phyloP scores from a whole-genome alignment of 2,329 filamentous ascomycete genomes.

The Diaporthe citrichinensis region DNA sequence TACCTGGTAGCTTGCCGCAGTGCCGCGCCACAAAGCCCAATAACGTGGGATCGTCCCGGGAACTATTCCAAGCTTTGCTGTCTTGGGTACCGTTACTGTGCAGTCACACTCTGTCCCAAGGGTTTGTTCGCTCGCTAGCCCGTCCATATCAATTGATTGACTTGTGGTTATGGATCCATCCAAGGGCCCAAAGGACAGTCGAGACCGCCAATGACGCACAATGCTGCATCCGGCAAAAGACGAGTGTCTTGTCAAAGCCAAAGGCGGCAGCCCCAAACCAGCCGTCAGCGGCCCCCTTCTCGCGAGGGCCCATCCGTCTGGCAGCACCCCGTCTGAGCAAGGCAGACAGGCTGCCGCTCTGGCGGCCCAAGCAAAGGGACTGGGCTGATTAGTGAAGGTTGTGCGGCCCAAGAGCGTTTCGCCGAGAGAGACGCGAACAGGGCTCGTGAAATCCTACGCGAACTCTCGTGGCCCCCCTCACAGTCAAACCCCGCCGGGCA shows the following conservation, averaged over 20 bases:
- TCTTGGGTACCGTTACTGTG: neutral
- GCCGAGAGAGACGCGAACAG: neutral
- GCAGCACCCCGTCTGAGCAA: neutral
- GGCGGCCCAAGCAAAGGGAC: constrained; percentile 21
- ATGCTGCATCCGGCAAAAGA: constrained; percentile 33
- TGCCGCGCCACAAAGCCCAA: constrained; percentile 23
- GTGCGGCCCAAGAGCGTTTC: constrained; percentile 12
- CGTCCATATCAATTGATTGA: neutral
- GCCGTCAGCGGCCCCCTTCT: constrained; percentile 9
- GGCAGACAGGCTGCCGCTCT: constrained; percentile 5
- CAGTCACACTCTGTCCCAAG: neutral
- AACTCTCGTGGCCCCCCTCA: neutral
- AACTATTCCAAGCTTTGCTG: constrained; percentile 20
- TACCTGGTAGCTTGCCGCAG: constrained; percentile 12
- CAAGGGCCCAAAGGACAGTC: neutral
- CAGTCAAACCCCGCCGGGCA: neutral
- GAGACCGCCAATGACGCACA: constrained; percentile 36
- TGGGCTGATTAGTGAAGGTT: neutral
- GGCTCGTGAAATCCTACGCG: constrained; percentile 20
- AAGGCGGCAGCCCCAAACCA: constrained; percentile 21
- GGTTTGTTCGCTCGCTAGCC: neutral
- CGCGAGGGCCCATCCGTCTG: neutral
- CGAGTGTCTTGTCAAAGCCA: constrained; percentile 23
- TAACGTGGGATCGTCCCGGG: constrained; percentile 29
- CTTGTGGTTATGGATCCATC: constrained; percentile 2